A percentile compares a stretch with the other conserved stretches of the same genome.
Evolutionary conservation across 352 stramenopile genomes (phyloP).

Genomic region (Phytophthora quininea): DNA sequence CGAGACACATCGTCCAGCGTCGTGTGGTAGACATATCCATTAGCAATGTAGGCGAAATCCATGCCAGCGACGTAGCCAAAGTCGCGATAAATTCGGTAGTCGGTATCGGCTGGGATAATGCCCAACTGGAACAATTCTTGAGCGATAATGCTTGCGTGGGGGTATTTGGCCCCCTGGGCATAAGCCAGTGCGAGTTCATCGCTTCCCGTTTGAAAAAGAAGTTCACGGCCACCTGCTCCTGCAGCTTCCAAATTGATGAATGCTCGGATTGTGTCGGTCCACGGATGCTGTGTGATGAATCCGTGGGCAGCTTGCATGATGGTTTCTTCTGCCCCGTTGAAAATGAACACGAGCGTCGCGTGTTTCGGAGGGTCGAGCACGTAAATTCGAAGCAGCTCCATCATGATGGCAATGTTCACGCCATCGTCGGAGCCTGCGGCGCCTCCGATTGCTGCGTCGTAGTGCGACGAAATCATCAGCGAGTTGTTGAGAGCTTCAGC

Average conservation of each 20-base stretch:
- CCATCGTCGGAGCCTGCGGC: constrained; percentile 77
- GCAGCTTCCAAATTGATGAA: constrained; percentile 85
- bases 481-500: constrained; percentile 49
- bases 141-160: constrained; percentile 76
- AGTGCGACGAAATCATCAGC: constrained; percentile 81
- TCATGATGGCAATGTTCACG: constrained; percentile 85
- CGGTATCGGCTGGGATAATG: constrained; percentile 72
- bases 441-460: constrained; percentile 76
- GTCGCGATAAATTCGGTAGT: constrained; percentile 78
- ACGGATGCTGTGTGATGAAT: constrained; percentile 84
- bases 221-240: constrained; percentile 67
- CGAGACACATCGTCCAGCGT: constrained; percentile 68
- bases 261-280: constrained; percentile 66
- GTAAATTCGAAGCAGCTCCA: constrained; percentile 64
- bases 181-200: constrained; percentile 79
- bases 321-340: constrained; percentile 83
- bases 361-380: constrained; percentile 48
- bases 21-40: constrained; percentile 86
- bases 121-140: constrained; percentile 83
- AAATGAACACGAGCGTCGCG: constrained; percentile 77
- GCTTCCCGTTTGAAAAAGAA: constrained; percentile 83
- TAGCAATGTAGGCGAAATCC: constrained; percentile 85
- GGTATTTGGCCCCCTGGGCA: constrained; percentile 70
- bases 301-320: constrained; percentile 81
- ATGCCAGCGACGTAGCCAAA: constrained; percentile 80